These are phyloP conservation scores for Tephrocybe sp. DNA, from an alignment of 768 basidiomycete species.

Conservation along the genomic window DNA sequence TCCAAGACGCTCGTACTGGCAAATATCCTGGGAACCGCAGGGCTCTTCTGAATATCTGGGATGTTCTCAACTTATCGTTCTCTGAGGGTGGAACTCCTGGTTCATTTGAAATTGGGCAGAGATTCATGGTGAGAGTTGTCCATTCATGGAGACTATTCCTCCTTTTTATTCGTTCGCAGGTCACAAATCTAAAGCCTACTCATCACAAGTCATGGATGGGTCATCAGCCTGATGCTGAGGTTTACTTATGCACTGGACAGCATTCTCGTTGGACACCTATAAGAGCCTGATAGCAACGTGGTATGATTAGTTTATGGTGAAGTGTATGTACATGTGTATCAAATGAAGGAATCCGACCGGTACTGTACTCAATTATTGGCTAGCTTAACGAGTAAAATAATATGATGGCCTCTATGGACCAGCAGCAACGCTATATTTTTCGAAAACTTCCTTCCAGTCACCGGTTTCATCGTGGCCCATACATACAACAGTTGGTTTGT, in stretches of 20 bases:
- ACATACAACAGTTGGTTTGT: constrained; percentile 75
- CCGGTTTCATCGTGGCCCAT: constrained; percentile 83
- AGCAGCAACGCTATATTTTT: constrained; percentile 63
- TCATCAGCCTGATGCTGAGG: constrained; percentile 54
- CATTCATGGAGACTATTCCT: constrained; percentile 4
- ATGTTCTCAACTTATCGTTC: constrained; percentile 53
- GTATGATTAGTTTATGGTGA: constrained; percentile 5
- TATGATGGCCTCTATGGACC: background rate
- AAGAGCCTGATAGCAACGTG: constrained; percentile 23
- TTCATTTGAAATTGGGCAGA: constrained; percentile 59
- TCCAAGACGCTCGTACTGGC: constrained; percentile 59
- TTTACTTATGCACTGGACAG: constrained; percentile 68
- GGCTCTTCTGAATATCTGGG: constrained; percentile 86
- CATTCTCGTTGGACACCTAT: constrained; percentile 59
- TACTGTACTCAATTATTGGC: background rate
- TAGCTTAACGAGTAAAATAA: background rate
- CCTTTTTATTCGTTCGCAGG: constrained; percentile 21
- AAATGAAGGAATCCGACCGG: constrained; percentile 4
- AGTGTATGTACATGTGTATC: constrained; percentile 8
- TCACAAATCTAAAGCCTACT: constrained; percentile 72
- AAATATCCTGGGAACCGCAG: constrained; percentile 53
- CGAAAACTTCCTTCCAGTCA: constrained; percentile 60
- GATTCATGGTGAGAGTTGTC: constrained; percentile 56
- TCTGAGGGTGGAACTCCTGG: constrained; percentile 51
- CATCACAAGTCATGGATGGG: constrained; percentile 74